Percentiles rank a stretch among this genome's conserved stretches.
These are phyloP conservation scores for Trametes cingulata DNA, from an alignment of 768 basidiomycete species.

Conservation along the genomic window DNA sequence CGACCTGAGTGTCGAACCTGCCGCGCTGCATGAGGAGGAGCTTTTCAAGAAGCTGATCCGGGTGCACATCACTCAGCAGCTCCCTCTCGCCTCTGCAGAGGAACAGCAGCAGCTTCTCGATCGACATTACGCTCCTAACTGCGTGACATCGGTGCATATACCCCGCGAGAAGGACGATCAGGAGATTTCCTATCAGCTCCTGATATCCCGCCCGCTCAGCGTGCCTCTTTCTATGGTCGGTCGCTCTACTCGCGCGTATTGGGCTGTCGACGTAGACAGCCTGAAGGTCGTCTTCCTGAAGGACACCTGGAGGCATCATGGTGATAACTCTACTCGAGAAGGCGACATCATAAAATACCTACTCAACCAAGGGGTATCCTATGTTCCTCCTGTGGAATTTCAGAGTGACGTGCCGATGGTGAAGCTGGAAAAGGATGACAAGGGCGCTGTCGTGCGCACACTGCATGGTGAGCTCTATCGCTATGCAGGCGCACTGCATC, in stretches of 20 bases:
- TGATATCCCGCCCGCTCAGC: constrained; percentile 2
- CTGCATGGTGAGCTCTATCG: not conserved
- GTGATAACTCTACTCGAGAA: not conserved
- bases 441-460: not conserved
- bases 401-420: constrained; percentile 10
- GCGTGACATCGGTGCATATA: not conserved
- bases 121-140: not conserved
- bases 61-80: not conserved
- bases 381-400: not conserved
- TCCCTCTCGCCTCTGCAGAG: not conserved
- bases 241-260: constrained; percentile 9
- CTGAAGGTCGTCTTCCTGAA: constrained; percentile 2
- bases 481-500: too few relatives aligned
- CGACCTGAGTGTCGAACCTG: constrained; percentile 20
- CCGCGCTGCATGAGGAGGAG: not conserved
- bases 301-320: constrained; percentile 11
- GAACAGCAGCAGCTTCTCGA: not conserved
- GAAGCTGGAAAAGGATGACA: not conserved
- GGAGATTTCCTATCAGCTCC: not conserved
- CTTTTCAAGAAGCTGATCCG: not conserved
- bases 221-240: not conserved
- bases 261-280: not conserved
- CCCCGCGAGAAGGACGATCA: not conserved
- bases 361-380: not conserved
- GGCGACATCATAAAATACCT: not conserved